phyloP scores from a whole-genome alignment of 768 basidiomycete species.

The Exsudoporus frostii region DNA sequence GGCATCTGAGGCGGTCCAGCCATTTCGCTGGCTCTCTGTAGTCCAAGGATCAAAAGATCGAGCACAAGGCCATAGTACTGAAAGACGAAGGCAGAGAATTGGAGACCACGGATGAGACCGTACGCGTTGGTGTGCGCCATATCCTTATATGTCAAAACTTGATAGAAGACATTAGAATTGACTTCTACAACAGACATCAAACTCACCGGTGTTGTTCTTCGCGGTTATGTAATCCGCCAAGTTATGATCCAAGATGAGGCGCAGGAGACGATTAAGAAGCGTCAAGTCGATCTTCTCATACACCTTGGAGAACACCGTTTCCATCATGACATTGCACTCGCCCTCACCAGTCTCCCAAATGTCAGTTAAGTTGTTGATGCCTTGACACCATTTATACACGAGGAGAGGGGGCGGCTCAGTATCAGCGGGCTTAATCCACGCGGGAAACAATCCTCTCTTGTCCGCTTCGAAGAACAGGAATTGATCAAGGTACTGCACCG shows the following conservation, averaged over 20 bases:
- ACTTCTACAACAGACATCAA: not conserved
- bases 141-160: conserved; percentile 87
- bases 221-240: conserved; percentile 98
- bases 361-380: conserved; percentile 97
- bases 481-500: conserved; percentile 82
- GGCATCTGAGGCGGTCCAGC: conserved; percentile 97
- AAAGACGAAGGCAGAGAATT: conserved; percentile 99
- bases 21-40: conserved; percentile 99
- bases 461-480: conserved; percentile 99
- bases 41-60: conserved; percentile 91
- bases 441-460: conserved; percentile 95
- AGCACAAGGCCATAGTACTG: conserved; percentile 97
- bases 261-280: conserved; percentile 89
- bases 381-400: conserved; percentile 99
- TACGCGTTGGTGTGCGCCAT: conserved; percentile 99
- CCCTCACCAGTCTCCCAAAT: conserved; percentile 99
- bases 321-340: conserved; percentile 98
- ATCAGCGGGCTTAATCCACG: conserved; percentile 99
- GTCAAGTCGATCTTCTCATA: conserved; percentile 99
- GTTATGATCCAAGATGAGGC: conserved; percentile 97
- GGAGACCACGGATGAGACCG: conserved; percentile 94
- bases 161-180: conserved; percentile 1
- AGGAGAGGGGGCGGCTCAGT: conserved; percentile 95
- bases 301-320: conserved; percentile 95
- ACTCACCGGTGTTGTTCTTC: conserved; percentile 88